phyloP scores from a whole-genome alignment of 1,139 yeast species.

The Saccharomycopsis crataegensis region DNA sequence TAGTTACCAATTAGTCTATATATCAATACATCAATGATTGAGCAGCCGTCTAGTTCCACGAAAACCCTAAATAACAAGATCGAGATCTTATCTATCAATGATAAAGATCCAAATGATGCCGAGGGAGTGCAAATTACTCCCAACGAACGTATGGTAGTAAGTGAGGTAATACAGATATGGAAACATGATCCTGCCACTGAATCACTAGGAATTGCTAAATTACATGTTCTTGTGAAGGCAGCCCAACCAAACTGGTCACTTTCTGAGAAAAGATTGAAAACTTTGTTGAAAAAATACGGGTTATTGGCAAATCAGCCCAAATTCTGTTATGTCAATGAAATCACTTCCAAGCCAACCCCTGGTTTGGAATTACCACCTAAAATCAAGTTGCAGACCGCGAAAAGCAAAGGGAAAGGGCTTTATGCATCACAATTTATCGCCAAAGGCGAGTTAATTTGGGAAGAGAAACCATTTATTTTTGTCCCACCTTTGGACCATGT shows the following conservation, averaged over 20 bases:
- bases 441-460: slow-evolving; percentile 51
- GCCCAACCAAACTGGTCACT: slow-evolving; percentile 56
- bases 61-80: slow-evolving; percentile 21
- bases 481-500: slow-evolving; percentile 68
- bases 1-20: neutral
- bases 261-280: slow-evolving; percentile 50
- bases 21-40: neutral
- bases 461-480: slow-evolving; percentile 54
- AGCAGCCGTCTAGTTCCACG: neutral
- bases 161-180: slow-evolving; percentile 59
- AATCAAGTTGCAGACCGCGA: slow-evolving; percentile 38
- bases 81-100: slow-evolving; percentile 29
- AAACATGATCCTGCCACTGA: slow-evolving; percentile 60
- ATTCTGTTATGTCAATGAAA: slow-evolving; percentile 45
- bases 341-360: slow-evolving; percentile 48
- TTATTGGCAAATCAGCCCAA: slow-evolving; percentile 36
- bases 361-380: slow-evolving; percentile 41
- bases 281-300: slow-evolving; percentile 48
- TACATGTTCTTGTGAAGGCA: slow-evolving; percentile 44
- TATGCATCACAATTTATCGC: slow-evolving; percentile 38
- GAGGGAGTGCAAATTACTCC: slow-evolving; percentile 37
- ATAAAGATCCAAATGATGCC: slow-evolving; percentile 24
- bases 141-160: slow-evolving; percentile 56
- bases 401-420: slow-evolving; percentile 43
- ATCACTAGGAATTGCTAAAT: slow-evolving; percentile 45